phyloP scores from a whole-genome alignment of 2,329 filamentous ascomycete species.

The Aspergillus sp. region DNA sequence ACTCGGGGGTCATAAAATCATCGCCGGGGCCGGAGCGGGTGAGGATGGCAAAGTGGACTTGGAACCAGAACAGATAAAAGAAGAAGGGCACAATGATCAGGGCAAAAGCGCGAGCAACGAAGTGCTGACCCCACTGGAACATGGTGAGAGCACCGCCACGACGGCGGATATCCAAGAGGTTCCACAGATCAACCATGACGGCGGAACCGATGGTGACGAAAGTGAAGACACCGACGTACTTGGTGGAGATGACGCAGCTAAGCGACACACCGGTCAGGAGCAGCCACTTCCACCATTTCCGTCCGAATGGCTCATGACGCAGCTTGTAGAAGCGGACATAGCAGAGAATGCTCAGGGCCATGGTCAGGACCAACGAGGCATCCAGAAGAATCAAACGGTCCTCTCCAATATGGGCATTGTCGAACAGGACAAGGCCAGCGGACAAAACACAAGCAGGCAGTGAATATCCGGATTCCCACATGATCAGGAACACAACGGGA shows the following conservation, averaged over 20 bases:
- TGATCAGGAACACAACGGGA: constrained; percentile 91
- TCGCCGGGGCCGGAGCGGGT: constrained; percentile 88
- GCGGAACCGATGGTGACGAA: constrained; percentile 96
- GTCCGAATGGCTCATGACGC: constrained; percentile 80
- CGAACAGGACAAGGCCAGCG: constrained; percentile 82
- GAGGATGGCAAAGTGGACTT: constrained; percentile 94
- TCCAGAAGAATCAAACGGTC: constrained; percentile 93
- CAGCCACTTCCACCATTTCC: constrained; percentile 99
- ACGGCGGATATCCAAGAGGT: constrained; percentile 85
- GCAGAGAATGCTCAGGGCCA: constrained; percentile 89
- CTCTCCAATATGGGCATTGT: constrained; percentile 97
- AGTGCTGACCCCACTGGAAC: constrained; percentile 82
- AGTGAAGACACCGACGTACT: constrained; percentile 95
- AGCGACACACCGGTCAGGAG: constrained; percentile 90
- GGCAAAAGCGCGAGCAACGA: constrained; percentile 80
- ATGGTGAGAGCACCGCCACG: constrained; percentile 78
- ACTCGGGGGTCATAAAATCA: constrained; percentile 98
- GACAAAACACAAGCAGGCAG: constrained; percentile 88
- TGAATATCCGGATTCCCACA: constrained; percentile 99
- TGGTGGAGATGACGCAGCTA: constrained; percentile 97
- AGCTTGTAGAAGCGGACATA: constrained; percentile 99
- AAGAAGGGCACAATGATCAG: constrained; percentile 90
- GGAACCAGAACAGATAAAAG: constrained; percentile 99
- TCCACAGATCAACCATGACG: constrained; percentile 93
- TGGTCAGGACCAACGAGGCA: constrained; percentile 89